Evolutionary conservation across 176 grass and related monocot genomes (phyloP).

Genomic region (Paspalum vaginatum): DNA sequence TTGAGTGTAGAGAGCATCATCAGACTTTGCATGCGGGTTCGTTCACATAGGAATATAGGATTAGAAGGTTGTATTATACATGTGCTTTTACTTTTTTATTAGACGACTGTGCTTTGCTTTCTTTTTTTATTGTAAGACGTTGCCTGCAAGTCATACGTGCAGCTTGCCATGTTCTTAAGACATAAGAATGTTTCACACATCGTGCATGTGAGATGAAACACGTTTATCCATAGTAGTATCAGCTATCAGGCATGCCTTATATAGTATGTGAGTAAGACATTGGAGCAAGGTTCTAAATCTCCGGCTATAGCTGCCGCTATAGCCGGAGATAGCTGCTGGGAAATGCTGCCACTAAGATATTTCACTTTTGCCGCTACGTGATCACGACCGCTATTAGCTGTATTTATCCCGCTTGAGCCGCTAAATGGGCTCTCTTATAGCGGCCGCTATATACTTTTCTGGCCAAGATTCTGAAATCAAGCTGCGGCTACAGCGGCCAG

Average conservation of each 20-base stretch:
- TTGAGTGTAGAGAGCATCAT: not conserved
- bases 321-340: too few species aligned
- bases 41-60: not conserved
- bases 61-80: not conserved
- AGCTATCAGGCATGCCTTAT: not conserved
- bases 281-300: too few species aligned
- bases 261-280: not conserved
- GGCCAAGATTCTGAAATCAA: too few species aligned
- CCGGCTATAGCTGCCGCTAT: too few species aligned
- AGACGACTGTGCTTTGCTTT: not conserved
- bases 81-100: not conserved
- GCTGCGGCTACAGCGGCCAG: too few species aligned
- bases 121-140: not conserved
- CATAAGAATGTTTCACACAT: not conserved
- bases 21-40: not conserved
- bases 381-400: too few species aligned
- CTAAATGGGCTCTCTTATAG: too few species aligned
- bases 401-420: too few species aligned
- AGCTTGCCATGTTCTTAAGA: not conserved
- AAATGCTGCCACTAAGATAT: too few species aligned
- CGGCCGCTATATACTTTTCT: too few species aligned
- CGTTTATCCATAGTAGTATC: not conserved
- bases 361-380: too few species aligned
- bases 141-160: not conserved
- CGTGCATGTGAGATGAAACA: constrained; percentile 7